A percentile compares a stretch with the other conserved stretches of the same genome.
These are phyloP conservation scores for Starmerella khaoyaiensis DNA, from an alignment of 805 yeast genomes.

Conservation along the genomic window DNA sequence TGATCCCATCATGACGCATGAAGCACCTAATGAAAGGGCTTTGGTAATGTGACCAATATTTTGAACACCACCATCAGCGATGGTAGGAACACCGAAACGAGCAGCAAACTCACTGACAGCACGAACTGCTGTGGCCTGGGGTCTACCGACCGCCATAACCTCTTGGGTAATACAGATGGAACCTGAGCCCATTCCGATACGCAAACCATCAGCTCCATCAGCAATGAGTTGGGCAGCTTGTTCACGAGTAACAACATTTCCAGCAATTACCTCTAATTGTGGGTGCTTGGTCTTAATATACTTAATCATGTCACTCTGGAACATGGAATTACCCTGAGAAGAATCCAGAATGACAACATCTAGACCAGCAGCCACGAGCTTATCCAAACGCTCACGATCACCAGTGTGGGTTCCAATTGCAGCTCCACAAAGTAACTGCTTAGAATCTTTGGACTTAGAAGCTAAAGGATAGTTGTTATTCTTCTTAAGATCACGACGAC, in stretches of 20 bases:
- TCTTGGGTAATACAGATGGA: conserved; percentile 98
- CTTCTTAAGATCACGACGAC: conserved; percentile 94
- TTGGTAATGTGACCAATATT: conserved; percentile 97
- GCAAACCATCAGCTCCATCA: conserved; percentile 95
- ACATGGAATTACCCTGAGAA: conserved; percentile 92
- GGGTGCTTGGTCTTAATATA: conserved; percentile 77
- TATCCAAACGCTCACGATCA: conserved; percentile 70
- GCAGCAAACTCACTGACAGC: conserved; percentile 87
- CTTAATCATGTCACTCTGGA: conserved; percentile 86
- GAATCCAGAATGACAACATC: conserved; percentile 94
- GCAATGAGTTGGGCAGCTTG: conserved; percentile 91
- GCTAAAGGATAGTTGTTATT: conserved; percentile 89
- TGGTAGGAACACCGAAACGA: conserved; percentile 94
- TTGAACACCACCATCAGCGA: conserved; percentile 98
- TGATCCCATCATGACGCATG: conserved; percentile 99
- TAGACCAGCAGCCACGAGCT: conserved; percentile 88
- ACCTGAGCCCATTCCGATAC: conserved; percentile 99
- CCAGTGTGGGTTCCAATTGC: conserved; percentile 89
- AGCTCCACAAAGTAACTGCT: conserved; percentile 97
- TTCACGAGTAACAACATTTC: conserved; percentile 97
- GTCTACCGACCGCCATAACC: conserved; percentile 99
- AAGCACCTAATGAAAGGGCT: conserved; percentile 93
- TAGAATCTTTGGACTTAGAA: conserved; percentile 80
- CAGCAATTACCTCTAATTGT: conserved; percentile 80
- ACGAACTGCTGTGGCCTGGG: conserved; percentile 98